Percentiles rank a stretch among this genome's conserved stretches.
Conservation (phyloP, 768 basidiomycete species). For the Calocera viscosa region DNA sequence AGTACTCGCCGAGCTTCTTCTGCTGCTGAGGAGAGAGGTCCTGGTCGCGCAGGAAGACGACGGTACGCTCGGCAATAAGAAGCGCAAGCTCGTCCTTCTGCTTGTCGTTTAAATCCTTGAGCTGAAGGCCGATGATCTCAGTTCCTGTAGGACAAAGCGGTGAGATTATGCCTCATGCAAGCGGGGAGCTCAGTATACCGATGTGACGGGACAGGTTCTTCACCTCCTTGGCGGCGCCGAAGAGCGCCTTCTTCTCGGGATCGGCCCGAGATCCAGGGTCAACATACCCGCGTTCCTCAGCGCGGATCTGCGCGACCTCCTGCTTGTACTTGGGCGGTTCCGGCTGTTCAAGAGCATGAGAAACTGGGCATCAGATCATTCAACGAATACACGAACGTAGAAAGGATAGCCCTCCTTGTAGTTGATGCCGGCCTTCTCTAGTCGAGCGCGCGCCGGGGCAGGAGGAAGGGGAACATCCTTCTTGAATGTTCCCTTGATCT, state of each 20-base stretch:
- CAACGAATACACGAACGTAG: background rate
- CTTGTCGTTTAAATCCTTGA: slow-evolving; percentile 20
- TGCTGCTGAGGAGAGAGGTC: slow-evolving; percentile 26
- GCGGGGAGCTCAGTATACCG: background rate
- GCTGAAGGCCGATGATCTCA: slow-evolving; percentile 24
- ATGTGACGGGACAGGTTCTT: slow-evolving; percentile 20
- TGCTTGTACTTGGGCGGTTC: slow-evolving; percentile 5
- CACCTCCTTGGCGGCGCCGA: slow-evolving; percentile 25
- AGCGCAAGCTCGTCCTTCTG: slow-evolving; percentile 23
- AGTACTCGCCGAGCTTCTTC: slow-evolving; percentile 23
- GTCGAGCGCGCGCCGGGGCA: background rate
- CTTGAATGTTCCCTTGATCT: slow-evolving; percentile 1
- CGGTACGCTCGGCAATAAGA: slow-evolving; percentile 22
- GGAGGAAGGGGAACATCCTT: slow-evolving; percentile 6
- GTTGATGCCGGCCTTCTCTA: slow-evolving; percentile 7
- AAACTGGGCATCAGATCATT: background rate
- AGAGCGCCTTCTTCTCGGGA: slow-evolving; percentile 23
- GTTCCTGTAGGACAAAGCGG: slow-evolving; percentile 12
- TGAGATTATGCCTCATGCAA: too few species aligned
- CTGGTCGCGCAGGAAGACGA: slow-evolving; percentile 29
- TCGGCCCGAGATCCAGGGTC: slow-evolving; percentile 24
- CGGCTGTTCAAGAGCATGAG: background rate
- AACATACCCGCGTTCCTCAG: slow-evolving; percentile 9
- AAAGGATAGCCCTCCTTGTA: slow-evolving; percentile 7
- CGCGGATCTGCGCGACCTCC: slow-evolving; percentile 8